These are phyloP conservation scores for Letharia columbiana DNA, from an alignment of 495 filamentous ascomycete species.

Conservation along the genomic window DNA sequence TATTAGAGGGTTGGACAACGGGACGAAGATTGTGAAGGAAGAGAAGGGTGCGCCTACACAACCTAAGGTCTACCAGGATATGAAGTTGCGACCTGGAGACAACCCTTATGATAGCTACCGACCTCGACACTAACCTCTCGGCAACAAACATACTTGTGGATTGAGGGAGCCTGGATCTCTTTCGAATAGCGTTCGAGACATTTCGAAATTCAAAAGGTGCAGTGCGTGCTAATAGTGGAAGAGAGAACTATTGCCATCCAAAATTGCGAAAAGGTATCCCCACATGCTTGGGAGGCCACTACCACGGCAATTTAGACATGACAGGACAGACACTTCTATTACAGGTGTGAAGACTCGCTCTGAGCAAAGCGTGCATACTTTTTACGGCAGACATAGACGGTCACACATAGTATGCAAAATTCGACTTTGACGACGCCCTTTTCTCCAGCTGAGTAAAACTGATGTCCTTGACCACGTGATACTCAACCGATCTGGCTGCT, in stretches of 20 bases:
- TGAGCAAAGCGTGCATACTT: background rate
- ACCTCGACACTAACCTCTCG: background rate
- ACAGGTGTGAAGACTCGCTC: background rate
- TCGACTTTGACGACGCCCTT: background rate
- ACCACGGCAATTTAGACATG: background rate
- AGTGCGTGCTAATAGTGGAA: background rate
- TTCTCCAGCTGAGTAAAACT: background rate
- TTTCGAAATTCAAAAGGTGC: background rate
- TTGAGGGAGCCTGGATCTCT: background rate
- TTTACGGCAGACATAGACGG: background rate
- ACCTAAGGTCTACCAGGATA: slow-evolving; percentile 2
- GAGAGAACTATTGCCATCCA: background rate
- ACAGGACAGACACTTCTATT: background rate
- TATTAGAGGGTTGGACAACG: slow-evolving; percentile 1
- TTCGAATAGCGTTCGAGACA: background rate
- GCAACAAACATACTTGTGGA: background rate
- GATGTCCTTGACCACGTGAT: background rate
- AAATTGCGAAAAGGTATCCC: background rate
- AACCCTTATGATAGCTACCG: slow-evolving; percentile 1
- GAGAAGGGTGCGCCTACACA: slow-evolving; percentile 4
- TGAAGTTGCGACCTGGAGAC: slow-evolving; percentile 5
- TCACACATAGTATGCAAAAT: background rate
- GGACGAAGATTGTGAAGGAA: background rate
- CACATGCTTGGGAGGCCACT: background rate
- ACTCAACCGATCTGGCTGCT: background rate